Evolutionary conservation across 345 rosid genomes (phyloP).

Genomic region (Leavenworthia alabamica): DNA sequence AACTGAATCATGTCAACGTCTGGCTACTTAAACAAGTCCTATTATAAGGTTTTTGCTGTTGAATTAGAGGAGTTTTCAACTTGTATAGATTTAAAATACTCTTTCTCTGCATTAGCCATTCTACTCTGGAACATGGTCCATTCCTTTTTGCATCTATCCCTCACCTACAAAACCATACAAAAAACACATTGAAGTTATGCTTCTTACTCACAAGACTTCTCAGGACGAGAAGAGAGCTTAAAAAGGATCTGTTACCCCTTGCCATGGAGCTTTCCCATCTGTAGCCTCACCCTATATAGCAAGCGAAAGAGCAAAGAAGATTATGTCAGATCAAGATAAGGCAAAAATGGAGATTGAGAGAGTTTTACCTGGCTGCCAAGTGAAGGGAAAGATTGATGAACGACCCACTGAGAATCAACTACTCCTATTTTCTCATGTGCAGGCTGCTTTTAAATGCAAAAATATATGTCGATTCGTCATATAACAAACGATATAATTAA

Average conservation of each 20-base stretch:
- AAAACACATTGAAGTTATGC: not conserved
- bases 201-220: not conserved
- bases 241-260: conserved; percentile 51
- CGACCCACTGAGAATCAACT: conserved; percentile 94
- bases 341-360: not conserved
- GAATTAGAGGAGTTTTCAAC: conserved; percentile 35
- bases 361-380: conserved; percentile 75
- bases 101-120: conserved; percentile 54
- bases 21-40: conserved; percentile 18
- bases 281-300: conserved; percentile 54
- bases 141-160: conserved; percentile 82
- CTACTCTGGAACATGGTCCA: conserved; percentile 84
- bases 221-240: not conserved
- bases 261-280: conserved; percentile 79
- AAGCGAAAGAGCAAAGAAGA: not conserved
- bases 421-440: conserved; percentile 99
- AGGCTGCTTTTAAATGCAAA: conserved; percentile 44
- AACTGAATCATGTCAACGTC: conserved; percentile 17
- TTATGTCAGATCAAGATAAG: not conserved
- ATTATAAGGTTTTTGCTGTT: conserved; percentile 20
- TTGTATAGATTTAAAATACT: conserved; percentile 37
- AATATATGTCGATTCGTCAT: not conserved
- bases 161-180: conserved; percentile 47
- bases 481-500: not conserved
- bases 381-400: conserved; percentile 83